Base-by-base conservation (phyloP, 179 eudicot genomes). In the Camellia oleifera region DNA sequence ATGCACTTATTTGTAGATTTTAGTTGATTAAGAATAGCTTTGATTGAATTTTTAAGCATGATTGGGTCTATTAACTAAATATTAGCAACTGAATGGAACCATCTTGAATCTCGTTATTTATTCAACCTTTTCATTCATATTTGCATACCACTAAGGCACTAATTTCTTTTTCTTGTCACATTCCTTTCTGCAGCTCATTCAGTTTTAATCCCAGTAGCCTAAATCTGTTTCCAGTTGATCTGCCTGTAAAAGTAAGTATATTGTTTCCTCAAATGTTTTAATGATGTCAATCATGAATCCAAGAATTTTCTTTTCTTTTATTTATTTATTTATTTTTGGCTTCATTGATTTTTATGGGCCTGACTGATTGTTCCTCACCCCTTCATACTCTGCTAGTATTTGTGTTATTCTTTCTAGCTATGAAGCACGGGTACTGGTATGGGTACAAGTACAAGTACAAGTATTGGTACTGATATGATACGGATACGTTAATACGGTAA, bases 151-250 rank as follows among this genome's bases (percentile, higher is more conserved):
- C 9, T 76, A 14, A 4, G 68, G n/a, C 20, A 7, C 57, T 74
- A 12, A 75, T 75, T 11, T 65, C 8, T 60, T 32, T 44, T 32
- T 17, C 75, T 65, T 76, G 64, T 80, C 48, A 26, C 78, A 5
- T 85, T 46, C 75, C 57, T 72, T 67, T 79, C 5, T 86, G 88
- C 97, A 95, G 98, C 61, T 88, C 85, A 54, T 85, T 93, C 83
- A 75, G 84, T 54, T 95, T 93, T 84, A 80, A 86, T 79, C 87
- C 87, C 53, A 87, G 85, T 81, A 92, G 88, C 88, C 87, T 93
- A 88, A 93, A 91, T 61, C 78, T 95, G 79, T 95, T 92, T 79
- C 86, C 92, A 23, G 89, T 85, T 42, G 90, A 88, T 76, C 81
- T 85, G 32, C 88, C 92, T 65, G 73, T 63, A 52, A 90, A 90